A percentile compares a stretch with the other conserved stretches of the same genome.
These are phyloP conservation scores for Scenedesmus sp. DNA, from an alignment of 163 green algal genomes.

Conservation along the genomic window DNA sequence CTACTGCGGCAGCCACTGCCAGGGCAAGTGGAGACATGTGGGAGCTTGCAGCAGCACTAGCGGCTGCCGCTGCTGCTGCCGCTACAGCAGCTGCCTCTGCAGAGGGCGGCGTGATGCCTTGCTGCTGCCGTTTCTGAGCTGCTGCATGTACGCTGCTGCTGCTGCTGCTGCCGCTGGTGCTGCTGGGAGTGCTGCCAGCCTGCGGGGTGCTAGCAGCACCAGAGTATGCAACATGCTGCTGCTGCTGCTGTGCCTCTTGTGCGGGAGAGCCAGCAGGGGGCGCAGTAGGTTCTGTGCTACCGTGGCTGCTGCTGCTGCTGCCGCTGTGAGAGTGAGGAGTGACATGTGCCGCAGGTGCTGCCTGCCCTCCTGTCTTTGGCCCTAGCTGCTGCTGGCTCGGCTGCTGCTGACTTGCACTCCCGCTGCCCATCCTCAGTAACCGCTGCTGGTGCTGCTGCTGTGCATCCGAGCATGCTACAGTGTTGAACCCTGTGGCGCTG, in stretches of 20 bases:
- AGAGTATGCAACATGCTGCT: not conserved
- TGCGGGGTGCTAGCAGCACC: not conserved
- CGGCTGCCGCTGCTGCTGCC: slow-evolving; percentile 1
- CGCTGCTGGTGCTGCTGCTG: not conserved
- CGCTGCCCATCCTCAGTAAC: not conserved
- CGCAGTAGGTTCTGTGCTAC: not conserved
- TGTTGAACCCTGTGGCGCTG: not conserved
- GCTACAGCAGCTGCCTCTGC: too few species aligned
- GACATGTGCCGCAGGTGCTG: not conserved
- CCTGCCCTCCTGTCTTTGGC: not conserved
- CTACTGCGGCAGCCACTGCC: slow-evolving; percentile 47
- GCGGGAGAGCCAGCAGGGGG: not conserved
- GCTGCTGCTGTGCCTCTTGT: not conserved
- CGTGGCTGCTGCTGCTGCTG: slow-evolving; percentile 32
- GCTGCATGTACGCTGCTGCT: not conserved
- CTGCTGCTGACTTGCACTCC: slow-evolving; percentile 20
- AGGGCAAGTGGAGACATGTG: slow-evolving; percentile 32
- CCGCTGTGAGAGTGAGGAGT: not conserved
- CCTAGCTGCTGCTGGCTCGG: slow-evolving; percentile 6
- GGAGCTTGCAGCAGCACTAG: not conserved
- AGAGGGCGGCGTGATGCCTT: not conserved
- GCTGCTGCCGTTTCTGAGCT: not conserved
- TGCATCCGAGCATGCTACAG: not conserved
- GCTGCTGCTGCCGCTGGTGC: slow-evolving; percentile 19
- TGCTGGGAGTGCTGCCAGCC: not conserved